Evolutionary conservation across 2,329 filamentous ascomycete genomes (phyloP).

Genomic region (Sphaerostilbella broomeana): DNA sequence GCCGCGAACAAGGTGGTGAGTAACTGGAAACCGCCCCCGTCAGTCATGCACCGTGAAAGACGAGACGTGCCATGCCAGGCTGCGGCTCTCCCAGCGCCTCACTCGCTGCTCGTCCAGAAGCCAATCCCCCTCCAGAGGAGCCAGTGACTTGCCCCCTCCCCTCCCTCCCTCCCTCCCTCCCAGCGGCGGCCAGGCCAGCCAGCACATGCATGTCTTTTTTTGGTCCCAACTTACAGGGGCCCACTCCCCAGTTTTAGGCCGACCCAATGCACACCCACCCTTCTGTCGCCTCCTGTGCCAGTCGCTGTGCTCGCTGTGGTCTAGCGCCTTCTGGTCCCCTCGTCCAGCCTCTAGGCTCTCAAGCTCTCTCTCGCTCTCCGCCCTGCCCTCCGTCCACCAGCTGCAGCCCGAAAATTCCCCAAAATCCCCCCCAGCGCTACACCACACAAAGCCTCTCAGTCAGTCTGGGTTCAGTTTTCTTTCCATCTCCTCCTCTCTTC

Average conservation of each 20-base stretch:
- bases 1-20: no score
- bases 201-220: background rate
- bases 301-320: no score
- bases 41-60: no score
- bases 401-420: slow-evolving; percentile 10
- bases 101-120: background rate
- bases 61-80: background rate
- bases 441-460: slow-evolving; percentile 10
- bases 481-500: slow-evolving; percentile 22
- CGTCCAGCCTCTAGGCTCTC: slow-evolving; percentile 1
- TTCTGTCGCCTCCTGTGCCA: slow-evolving; percentile 13
- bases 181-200: background rate
- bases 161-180: background rate
- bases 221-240: slow-evolving; percentile 1
- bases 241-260: slow-evolving; percentile 10
- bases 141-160: background rate
- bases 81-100: background rate
- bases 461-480: slow-evolving; percentile 25
- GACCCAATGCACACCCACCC: background rate
- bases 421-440: no score
- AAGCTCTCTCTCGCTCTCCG: no score
- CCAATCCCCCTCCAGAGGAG: background rate
- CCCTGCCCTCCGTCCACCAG: slow-evolving; percentile 21
- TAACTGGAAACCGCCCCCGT: no score
- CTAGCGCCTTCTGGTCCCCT: slow-evolving; percentile 8